Conservation (phyloP, 2,329 filamentous ascomycete genomes). For the Neofusicoccum cordaticola region DNA sequence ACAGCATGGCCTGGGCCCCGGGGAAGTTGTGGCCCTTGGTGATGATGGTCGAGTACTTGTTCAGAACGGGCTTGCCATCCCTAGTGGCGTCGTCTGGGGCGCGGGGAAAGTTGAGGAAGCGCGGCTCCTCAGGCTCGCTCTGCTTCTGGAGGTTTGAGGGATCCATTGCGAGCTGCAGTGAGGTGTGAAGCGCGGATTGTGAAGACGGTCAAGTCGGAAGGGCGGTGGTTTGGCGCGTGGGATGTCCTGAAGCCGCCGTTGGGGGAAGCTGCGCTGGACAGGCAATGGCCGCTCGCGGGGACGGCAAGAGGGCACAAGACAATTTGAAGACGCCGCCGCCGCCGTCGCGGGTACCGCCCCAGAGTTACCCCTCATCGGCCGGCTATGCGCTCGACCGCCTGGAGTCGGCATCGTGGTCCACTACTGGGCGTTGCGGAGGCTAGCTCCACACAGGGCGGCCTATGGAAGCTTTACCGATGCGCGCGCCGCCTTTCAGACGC, state of each 20-base stretch:
- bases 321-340: background rate
- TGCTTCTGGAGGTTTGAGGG: constrained; percentile 35
- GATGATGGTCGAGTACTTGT: constrained; percentile 79
- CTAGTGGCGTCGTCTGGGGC: constrained; percentile 51
- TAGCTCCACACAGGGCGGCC: constrained; percentile 4
- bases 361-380: constrained; percentile 11
- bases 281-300: background rate
- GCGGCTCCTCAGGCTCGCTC: constrained; percentile 36
- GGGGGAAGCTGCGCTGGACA: background rate
- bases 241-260: background rate
- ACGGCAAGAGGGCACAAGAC: constrained; percentile 11
- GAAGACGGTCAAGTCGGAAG: too few species aligned
- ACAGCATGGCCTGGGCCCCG: constrained; percentile 90
- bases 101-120: constrained; percentile 58
- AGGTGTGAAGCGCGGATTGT: background rate
- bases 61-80: constrained; percentile 66
- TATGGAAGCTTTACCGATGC: constrained; percentile 6
- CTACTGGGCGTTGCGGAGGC: constrained; percentile 6
- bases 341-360: background rate
- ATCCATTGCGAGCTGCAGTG: constrained; percentile 30
- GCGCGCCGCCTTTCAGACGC: constrained; percentile 5
- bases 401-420: background rate
- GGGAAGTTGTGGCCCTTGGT: constrained; percentile 88
- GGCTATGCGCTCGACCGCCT: background rate
- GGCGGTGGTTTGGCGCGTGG: background rate